These are phyloP conservation scores for Carnegiea gigantea DNA, from an alignment of 179 eudicot genomes.

Conservation along the genomic window DNA sequence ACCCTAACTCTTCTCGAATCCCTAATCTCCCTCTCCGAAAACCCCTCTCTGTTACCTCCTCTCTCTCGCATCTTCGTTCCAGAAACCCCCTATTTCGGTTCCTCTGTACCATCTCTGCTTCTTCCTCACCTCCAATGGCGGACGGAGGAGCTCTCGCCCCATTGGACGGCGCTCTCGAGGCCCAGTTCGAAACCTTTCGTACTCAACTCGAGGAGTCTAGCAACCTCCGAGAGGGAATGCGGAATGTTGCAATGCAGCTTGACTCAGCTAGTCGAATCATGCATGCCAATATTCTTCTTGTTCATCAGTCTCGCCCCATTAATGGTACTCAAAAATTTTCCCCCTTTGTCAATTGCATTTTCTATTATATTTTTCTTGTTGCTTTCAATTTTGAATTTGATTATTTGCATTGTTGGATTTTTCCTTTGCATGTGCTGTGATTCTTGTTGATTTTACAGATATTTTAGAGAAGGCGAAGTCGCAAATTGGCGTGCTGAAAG, in stretches of 20 bases:
- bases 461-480: slow-evolving; percentile 75
- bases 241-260: slow-evolving; percentile 58
- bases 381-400: background rate
- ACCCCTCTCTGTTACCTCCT: slow-evolving; percentile 5
- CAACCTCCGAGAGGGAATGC: slow-evolving; percentile 61
- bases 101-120: background rate
- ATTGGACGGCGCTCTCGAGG: slow-evolving; percentile 40
- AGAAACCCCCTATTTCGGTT: background rate
- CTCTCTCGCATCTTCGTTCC: slow-evolving; percentile 15
- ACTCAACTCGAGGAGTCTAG: slow-evolving; percentile 68
- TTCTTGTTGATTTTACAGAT: slow-evolving; percentile 39
- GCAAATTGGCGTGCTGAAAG: slow-evolving; percentile 63
- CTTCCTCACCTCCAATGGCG: slow-evolving; percentile 46
- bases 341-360: background rate
- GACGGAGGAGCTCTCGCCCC: slow-evolving; percentile 33
- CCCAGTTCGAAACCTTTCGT: slow-evolving; percentile 71
- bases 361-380: background rate
- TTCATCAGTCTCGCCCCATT: slow-evolving; percentile 81
- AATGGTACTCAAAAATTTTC: slow-evolving; percentile 39
- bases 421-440: background rate
- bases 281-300: slow-evolving; percentile 72
- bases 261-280: slow-evolving; percentile 66
- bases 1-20: slow-evolving; percentile 40
- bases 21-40: background rate
- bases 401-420: background rate